phyloP scores from a whole-genome alignment of 257 asterid species.

The Petrea volubilis region DNA sequence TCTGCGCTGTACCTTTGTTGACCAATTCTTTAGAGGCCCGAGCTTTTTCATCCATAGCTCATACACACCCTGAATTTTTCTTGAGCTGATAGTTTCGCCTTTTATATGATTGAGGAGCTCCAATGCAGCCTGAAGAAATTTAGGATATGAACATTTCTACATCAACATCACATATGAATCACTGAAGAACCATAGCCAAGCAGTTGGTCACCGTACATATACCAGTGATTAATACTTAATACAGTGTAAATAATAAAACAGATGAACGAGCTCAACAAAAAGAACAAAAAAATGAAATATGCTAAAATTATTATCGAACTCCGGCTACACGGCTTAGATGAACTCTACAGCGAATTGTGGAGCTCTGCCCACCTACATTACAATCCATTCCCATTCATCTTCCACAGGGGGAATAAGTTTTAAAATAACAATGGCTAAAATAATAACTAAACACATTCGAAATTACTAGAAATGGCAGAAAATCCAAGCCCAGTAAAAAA shows the following conservation, averaged over 20 bases:
- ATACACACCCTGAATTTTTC: slow-evolving; percentile 44
- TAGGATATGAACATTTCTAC: background rate
- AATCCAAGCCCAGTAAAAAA: background rate
- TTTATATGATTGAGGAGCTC: slow-evolving; percentile 54
- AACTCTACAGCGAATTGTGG: background rate
- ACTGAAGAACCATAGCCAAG: background rate
- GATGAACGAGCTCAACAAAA: no score
- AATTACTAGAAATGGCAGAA: background rate
- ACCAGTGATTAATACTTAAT: background rate
- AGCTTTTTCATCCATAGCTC: slow-evolving; percentile 73
- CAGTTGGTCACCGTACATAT: background rate
- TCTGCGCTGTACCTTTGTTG: slow-evolving; percentile 45
- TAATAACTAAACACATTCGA: background rate
- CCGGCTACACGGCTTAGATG: background rate
- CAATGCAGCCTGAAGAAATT: slow-evolving; percentile 59
- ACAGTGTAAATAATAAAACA: slow-evolving; percentile 1
- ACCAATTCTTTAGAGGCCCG: slow-evolving; percentile 40
- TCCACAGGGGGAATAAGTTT: background rate
- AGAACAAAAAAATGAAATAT: no score
- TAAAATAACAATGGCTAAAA: background rate
- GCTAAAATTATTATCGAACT: background rate
- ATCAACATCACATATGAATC: background rate
- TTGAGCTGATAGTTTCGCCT: slow-evolving; percentile 42
- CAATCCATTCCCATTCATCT: background rate
- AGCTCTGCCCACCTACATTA: background rate